Evolutionary conservation across 2,329 filamentous ascomycete species (phyloP).

Genomic region (Neoascochyta sp.): DNA sequence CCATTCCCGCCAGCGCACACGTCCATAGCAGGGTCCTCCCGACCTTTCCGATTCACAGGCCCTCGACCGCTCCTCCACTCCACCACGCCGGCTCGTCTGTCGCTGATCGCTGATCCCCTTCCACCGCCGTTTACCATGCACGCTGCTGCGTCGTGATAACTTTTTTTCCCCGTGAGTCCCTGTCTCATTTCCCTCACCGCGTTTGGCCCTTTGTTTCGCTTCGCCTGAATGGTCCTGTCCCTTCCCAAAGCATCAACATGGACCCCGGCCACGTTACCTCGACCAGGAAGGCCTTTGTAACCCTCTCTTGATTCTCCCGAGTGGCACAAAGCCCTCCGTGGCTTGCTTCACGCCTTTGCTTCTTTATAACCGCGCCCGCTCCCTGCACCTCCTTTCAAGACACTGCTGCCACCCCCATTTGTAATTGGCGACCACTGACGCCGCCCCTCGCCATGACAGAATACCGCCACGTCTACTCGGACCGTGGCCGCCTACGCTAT

Average conservation of each 20-base stretch:
- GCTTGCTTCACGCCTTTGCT: slow-evolving; percentile 12
- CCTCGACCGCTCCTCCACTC: slow-evolving; percentile 27
- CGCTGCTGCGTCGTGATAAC: slow-evolving; percentile 17
- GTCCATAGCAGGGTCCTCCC: slow-evolving; percentile 29
- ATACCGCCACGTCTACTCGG: slow-evolving; percentile 36
- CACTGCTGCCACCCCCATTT: slow-evolving; percentile 7
- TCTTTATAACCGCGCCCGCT: slow-evolving; percentile 18
- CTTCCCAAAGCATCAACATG: slow-evolving; percentile 32
- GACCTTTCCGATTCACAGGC: slow-evolving; percentile 28
- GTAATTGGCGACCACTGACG: slow-evolving; percentile 29
- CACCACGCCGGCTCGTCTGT: slow-evolving; percentile 18
- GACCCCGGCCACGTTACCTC: slow-evolving; percentile 30
- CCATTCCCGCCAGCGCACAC: slow-evolving; percentile 23
- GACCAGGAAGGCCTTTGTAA: slow-evolving; percentile 35
- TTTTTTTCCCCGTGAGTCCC: slow-evolving; percentile 29
- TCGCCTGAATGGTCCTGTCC: slow-evolving; percentile 10
- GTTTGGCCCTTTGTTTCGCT: slow-evolving; percentile 31
- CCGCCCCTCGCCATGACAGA: slow-evolving; percentile 37
- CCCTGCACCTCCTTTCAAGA: slow-evolving; percentile 14
- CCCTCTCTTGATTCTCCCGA: slow-evolving; percentile 27
- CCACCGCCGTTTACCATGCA: slow-evolving; percentile 24
- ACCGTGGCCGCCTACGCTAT: slow-evolving; percentile 39
- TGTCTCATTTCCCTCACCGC: slow-evolving; percentile 34
- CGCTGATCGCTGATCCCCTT: slow-evolving; percentile 24
- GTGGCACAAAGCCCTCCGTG: slow-evolving; percentile 23